Base-by-base conservation (phyloP, 2,329 filamentous ascomycete species). In the Fusarium nematophilum region DNA sequence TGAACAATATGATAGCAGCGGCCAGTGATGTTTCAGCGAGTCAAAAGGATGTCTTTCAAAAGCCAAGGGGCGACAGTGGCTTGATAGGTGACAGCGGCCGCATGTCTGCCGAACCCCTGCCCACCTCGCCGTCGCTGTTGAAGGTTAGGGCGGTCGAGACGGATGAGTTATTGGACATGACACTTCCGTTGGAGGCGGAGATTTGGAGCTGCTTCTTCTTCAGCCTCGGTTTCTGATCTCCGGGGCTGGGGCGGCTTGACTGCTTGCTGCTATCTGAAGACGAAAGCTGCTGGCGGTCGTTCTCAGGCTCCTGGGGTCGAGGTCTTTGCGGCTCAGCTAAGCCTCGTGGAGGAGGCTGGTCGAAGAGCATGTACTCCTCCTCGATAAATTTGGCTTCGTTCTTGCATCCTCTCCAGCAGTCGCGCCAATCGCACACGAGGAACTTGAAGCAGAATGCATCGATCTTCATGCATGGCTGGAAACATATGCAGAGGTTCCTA, bases 331-430 rank as follows among this genome's bases (percentile, higher is more conserved):
- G 68, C 43, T 79, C 72, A 9, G 74, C 67, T 17, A 85, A 71
- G 13, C 86, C 75, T 67, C 78, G 72, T 1, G 86, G 86, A 6
- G 84, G 80, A 4, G 84, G 81, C 68, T 83, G 80, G 49, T 87
- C 83, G 49, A 89, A 86, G 3, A 86, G 71, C 61, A 76, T 77
- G 65, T 90, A 89, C 69, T 91, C 88, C 62, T 88, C 81, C 65
- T 91, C 86, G 29, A 93, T 88, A 70, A 85, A 94, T 64, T 87
- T 87, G 60, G 92, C 88, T 75, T 98, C 94, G 10, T 91, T 96
- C 80, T 89, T 93, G 79, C 94, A 98, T 8, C 94, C 94, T 74
- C 95, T 93, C 94, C 94, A 98, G 78, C 94, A 98, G 66, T 96
- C 90, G 67, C 93, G 89, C 94, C 94, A 98, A 72, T 98, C 90